Conservation (phyloP, 225 moss, liverwort and hornwort species). For the Physcomitrellopsis africana region DNA sequence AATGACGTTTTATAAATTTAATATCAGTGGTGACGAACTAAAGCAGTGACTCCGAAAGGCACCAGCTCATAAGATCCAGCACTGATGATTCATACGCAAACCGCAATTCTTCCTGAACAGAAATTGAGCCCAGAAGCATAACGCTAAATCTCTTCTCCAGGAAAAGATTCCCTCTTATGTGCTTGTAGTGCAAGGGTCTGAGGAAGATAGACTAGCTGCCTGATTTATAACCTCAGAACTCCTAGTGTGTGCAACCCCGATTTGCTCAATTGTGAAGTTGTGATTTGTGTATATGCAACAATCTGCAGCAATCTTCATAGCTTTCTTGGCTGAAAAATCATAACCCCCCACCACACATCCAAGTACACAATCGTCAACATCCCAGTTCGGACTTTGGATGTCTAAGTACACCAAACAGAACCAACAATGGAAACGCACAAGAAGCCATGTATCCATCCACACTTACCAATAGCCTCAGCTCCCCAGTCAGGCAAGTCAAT, state of each 20-base stretch:
- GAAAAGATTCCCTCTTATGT: background rate
- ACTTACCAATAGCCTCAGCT: constrained; percentile 81
- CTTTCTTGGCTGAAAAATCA: constrained; percentile 69
- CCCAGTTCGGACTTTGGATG: background rate
- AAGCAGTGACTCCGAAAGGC: constrained; percentile 6
- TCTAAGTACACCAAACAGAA: constrained; percentile 2
- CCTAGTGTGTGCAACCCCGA: constrained; percentile 37
- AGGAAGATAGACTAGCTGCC: constrained; percentile 39
- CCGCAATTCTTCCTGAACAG: constrained; percentile 18
- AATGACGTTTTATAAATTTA: background rate
- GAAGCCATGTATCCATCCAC: constrained; percentile 6
- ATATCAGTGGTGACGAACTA: constrained; percentile 1
- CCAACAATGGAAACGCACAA: constrained; percentile 4
- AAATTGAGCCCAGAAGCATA: constrained; percentile 28
- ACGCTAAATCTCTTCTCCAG: constrained; percentile 7
- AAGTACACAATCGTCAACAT: constrained; percentile 22
- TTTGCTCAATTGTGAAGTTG: constrained; percentile 77
- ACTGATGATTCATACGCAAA: constrained; percentile 4
- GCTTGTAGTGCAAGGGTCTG: constrained; percentile 22
- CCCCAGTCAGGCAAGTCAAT: constrained; percentile 89
- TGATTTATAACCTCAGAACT: constrained; percentile 47
- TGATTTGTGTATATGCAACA: constrained; percentile 98
- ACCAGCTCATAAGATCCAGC: constrained; percentile 9
- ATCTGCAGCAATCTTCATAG: constrained; percentile 97
- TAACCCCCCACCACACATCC: constrained; percentile 14